A percentile compares a stretch with the other conserved stretches of the same genome.
These are phyloP conservation scores for Cicer cuneatum DNA, from an alignment of 306 rosid species.

Conservation along the genomic window DNA sequence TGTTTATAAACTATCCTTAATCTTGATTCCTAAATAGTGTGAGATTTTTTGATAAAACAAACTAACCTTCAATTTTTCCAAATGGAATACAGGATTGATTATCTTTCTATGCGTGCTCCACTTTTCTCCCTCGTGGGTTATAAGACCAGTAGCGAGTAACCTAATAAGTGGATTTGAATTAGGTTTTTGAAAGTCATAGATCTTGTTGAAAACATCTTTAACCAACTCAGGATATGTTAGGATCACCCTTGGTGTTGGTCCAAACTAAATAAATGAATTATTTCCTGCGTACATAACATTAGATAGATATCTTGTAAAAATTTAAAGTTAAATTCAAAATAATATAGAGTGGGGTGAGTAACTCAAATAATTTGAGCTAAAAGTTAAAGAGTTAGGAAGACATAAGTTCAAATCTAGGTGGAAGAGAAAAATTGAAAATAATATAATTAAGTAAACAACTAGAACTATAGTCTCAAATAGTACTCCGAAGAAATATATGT, in stretches of 20 bases:
- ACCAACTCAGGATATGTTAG: conserved; percentile 52
- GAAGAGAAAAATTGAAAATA: no score
- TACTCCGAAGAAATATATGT: no score
- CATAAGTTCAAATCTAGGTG: no score
- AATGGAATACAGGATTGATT: conserved; percentile 61
- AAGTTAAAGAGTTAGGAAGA: no score
- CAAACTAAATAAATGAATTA: conserved; percentile 36
- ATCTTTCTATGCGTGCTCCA: conserved; percentile 66
- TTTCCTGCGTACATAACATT: conserved; percentile 18
- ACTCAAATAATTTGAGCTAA: no score
- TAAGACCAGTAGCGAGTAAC: conserved; percentile 47
- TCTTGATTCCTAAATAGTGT: no score
- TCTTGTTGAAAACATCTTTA: conserved; percentile 48
- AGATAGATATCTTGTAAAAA: no score
- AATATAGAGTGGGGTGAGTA: no score
- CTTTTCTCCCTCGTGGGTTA: conserved; percentile 48
- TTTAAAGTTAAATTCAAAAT: not conserved
- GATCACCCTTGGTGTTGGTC: conserved; percentile 51
- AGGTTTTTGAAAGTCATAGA: conserved; percentile 47
- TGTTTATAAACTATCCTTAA: no score
- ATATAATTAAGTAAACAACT: no score
- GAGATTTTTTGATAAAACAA: not conserved
- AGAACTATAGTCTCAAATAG: no score
- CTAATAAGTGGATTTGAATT: not conserved
- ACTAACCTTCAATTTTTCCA: conserved; percentile 63